Conservation (phyloP, 352 stramenopile genomes). For the Phytophthora sp. region DNA sequence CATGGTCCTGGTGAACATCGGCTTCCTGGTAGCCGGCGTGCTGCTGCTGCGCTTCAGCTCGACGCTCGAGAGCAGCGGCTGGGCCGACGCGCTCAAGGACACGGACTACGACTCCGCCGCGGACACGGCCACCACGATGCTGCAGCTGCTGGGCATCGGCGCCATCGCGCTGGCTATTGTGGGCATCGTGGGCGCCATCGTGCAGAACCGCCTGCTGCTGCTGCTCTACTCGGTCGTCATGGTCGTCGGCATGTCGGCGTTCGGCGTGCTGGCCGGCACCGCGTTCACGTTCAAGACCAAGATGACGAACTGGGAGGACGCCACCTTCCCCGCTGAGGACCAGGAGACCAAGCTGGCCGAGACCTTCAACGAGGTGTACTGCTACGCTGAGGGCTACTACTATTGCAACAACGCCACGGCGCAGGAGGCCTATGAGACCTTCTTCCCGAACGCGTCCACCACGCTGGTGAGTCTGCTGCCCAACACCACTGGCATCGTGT, state of each 20-base stretch:
- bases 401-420: constrained; percentile 85
- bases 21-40: constrained; percentile 66
- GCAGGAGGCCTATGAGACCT: constrained; percentile 58
- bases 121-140: constrained; percentile 45
- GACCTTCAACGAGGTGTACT: constrained; percentile 87
- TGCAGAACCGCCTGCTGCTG: constrained; percentile 73
- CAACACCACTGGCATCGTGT: constrained; percentile 63
- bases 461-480: constrained; percentile 52
- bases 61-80: constrained; percentile 66
- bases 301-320: constrained; percentile 61
- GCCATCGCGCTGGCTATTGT: constrained; percentile 67
- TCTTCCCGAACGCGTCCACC: constrained; percentile 57
- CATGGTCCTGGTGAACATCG: constrained; percentile 80
- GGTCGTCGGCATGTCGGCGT: constrained; percentile 72
- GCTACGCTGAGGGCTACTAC: constrained; percentile 83
- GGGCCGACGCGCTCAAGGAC: constrained; percentile 73
- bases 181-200: constrained; percentile 68
- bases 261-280: constrained; percentile 69
- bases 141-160: constrained; percentile 58
- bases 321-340: constrained; percentile 55
- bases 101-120: constrained; percentile 71
- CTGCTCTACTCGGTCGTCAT: constrained; percentile 78
- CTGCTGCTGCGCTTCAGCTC: constrained; percentile 71
- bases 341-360: constrained; percentile 64
- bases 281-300: constrained; percentile 79